Evolutionary conservation across 768 basidiomycete genomes (phyloP), one percentile per base, ranked within the genome.

Genomic region (Lepiota venenata): DNA sequence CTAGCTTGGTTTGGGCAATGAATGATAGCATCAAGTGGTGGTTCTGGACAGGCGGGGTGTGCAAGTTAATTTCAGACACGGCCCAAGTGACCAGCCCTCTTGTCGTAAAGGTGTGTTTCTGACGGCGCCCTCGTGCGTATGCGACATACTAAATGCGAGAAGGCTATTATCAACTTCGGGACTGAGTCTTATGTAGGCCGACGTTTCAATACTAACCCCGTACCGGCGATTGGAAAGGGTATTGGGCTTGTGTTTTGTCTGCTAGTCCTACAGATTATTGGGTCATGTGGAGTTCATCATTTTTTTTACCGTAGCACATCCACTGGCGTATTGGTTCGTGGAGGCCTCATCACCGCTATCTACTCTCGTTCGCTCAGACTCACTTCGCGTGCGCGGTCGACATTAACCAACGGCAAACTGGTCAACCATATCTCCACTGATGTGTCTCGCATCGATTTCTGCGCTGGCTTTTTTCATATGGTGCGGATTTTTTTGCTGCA

Each of bases 351-450:
- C 60, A 86, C 90, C 1, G 85, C 90, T 1, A 87, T 97, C 36
- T 97, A 93, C 69, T 77, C 82, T 22, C 84, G 87, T 40, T 85
- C 88, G 1, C 75, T 97, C 20, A 79, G 74, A 22, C 77, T 98
- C 29, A 88, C 89, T 2, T 81, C 88, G 15, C 85, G 91, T 39
- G 83, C 92, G 5, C 82, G 95, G 6, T 84, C 85, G 1, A 84
- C 81, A 8, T 78, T 95, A 40, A 83, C 90, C 1, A 97, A 92
- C 62, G 95, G 93, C 18, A 88, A 88, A 64, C 80, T 97, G 10
- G 87, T 97, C 58, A 95, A 93, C 60, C 93, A 96, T 71, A 95
- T 98, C 56, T 93, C 91, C 4, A 92, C 90, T 1, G 93, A 94
- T 64, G 84, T 95, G 18, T 93, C 89, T 25, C 82, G 94, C 18